phyloP scores from a whole-genome alignment of 768 basidiomycete species.

The Pleurotus eryngii region DNA sequence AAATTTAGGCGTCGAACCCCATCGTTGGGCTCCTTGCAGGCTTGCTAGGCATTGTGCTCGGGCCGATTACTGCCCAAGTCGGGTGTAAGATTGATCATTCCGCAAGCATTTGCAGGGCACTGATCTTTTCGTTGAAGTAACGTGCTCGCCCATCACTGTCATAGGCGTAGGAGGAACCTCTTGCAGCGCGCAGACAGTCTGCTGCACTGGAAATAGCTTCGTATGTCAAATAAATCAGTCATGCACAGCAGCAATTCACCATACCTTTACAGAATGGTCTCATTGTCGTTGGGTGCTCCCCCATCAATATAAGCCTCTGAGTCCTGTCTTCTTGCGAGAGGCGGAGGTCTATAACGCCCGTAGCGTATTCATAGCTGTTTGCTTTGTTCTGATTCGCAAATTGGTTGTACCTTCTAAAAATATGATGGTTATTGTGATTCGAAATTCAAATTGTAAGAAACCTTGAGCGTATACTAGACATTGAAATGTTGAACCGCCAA shows the following conservation, averaged over 20 bases:
- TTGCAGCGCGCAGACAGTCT: conserved; percentile 15
- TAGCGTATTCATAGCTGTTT: not conserved
- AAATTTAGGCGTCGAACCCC: not conserved
- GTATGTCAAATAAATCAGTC: conserved; percentile 10
- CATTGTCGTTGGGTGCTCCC: conserved; percentile 16
- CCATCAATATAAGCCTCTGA: conserved; percentile 15
- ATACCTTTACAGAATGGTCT: conserved; percentile 9
- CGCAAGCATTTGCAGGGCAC: not conserved
- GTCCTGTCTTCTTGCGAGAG: too few relatives aligned
- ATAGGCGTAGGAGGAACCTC: conserved; percentile 15
- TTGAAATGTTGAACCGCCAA: too few relatives aligned
- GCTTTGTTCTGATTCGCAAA: too few relatives aligned
- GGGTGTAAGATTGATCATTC: conserved; percentile 2
- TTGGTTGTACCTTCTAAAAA: too few relatives aligned
- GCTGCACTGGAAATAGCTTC: conserved; percentile 19
- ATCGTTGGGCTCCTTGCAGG: not conserved
- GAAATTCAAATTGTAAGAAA: too few relatives aligned
- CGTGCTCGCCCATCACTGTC: conserved; percentile 18
- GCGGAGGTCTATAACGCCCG: too few relatives aligned
- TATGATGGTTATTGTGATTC: too few relatives aligned
- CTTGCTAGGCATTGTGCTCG: conserved; percentile 13
- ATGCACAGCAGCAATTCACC: too few relatives aligned
- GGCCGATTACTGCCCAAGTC: conserved; percentile 11
- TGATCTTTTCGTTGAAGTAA: not conserved
- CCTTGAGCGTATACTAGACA: too few relatives aligned